Conservation (phyloP, 306 rosid genomes). For the Sechiopsis laciniata region DNA sequence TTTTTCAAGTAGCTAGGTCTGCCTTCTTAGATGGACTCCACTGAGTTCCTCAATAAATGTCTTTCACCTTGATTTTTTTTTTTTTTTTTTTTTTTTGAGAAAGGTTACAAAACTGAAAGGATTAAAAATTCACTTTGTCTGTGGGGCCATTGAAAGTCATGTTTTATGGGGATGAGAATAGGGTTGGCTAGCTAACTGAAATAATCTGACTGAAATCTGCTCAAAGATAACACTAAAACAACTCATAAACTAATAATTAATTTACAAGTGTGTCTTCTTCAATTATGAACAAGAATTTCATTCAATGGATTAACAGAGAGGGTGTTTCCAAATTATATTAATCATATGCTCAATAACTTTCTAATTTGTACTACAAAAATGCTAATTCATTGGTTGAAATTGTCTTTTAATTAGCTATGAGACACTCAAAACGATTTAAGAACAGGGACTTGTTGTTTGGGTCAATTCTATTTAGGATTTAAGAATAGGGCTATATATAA, state of each 20-base stretch:
- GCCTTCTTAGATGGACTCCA: slow-evolving; percentile 14
- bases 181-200: slow-evolving; percentile 18
- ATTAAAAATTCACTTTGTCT: slow-evolving; percentile 17
- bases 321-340: background rate
- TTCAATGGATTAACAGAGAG: background rate
- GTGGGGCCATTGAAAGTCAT: slow-evolving; percentile 24
- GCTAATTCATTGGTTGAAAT: too few relatives aligned
- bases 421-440: too few relatives aligned
- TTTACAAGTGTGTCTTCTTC: slow-evolving; percentile 12
- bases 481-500: too few relatives aligned
- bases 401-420: too few relatives aligned
- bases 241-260: slow-evolving; percentile 22
- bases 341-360: background rate
- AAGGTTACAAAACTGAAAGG: background rate
- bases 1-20: slow-evolving; percentile 11
- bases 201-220: slow-evolving; percentile 16
- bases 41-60: slow-evolving; percentile 17
- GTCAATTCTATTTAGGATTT: too few relatives aligned
- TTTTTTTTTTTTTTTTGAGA: background rate
- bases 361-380: too few relatives aligned
- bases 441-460: too few relatives aligned
- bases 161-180: slow-evolving; percentile 25
- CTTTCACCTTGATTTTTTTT: background rate
- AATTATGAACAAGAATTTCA: slow-evolving; percentile 1
- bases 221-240: slow-evolving; percentile 16